Evolutionary conservation across 2,329 filamentous ascomycete genomes (phyloP).

Genomic region (Colletotrichum destructivum): DNA sequence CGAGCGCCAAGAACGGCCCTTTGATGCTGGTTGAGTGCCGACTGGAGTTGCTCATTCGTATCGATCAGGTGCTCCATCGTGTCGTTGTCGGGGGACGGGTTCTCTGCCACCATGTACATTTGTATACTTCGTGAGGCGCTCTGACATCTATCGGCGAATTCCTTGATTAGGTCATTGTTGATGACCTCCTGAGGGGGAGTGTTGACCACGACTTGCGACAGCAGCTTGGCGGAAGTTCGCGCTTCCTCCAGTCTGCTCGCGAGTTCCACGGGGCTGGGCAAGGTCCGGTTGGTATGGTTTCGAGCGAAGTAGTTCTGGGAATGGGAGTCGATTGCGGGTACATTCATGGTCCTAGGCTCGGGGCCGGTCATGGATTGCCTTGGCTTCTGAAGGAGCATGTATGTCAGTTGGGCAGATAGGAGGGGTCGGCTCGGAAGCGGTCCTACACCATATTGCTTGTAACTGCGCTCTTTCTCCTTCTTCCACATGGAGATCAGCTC

Average conservation of each 20-base stretch:
- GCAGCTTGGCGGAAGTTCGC: slow-evolving; percentile 88
- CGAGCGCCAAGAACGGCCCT: slow-evolving; percentile 79
- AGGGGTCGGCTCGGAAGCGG: slow-evolving; percentile 21
- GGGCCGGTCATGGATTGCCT: slow-evolving; percentile 43
- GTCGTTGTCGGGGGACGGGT: slow-evolving; percentile 89
- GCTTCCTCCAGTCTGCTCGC: slow-evolving; percentile 90
- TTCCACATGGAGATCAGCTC: slow-evolving; percentile 88
- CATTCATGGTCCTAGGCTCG: slow-evolving; percentile 58
- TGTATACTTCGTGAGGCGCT: slow-evolving; percentile 87
- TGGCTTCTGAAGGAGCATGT: slow-evolving; percentile 42
- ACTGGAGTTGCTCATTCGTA: slow-evolving; percentile 91
- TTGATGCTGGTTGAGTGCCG: slow-evolving; percentile 87
- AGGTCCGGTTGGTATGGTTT: slow-evolving; percentile 61
- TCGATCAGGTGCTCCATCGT: slow-evolving; percentile 95
- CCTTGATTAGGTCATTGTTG: slow-evolving; percentile 88
- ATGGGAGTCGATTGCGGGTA: slow-evolving; percentile 59
- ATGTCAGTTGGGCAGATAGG: slow-evolving; percentile 37
- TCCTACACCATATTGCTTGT: slow-evolving; percentile 67
- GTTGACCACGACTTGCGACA: slow-evolving; percentile 92
- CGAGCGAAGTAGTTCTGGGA: slow-evolving; percentile 73
- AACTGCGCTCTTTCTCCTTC: slow-evolving; percentile 82
- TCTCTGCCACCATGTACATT: slow-evolving; percentile 84
- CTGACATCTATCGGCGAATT: slow-evolving; percentile 90
- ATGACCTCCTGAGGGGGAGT: slow-evolving; percentile 84
- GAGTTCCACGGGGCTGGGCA: slow-evolving; percentile 83